Evolutionary conservation across 2,329 filamentous ascomycete species (phyloP), one percentile per base, ranked within the genome.

Genomic region (Cladobotryum mycophilum): DNA sequence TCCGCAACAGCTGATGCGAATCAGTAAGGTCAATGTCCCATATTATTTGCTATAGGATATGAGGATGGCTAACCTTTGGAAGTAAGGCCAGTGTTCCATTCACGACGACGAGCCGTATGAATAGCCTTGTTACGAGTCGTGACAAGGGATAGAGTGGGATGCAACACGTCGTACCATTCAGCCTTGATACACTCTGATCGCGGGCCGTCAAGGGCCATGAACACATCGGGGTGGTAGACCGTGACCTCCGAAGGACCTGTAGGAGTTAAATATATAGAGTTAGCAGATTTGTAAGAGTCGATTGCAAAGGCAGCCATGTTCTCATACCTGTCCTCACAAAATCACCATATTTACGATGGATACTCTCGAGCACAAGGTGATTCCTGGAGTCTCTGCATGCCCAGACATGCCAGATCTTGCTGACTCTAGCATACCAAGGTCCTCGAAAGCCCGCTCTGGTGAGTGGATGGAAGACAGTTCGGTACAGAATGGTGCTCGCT

Each of bases 391-490:
- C 59, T 60, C 45, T 57, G 53, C 14, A 53, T 40, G 44, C 51
- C 57, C 55, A 63, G 4, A 69, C 52, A 34, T 66, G 63, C 60
- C 70, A 70, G 3, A 70, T 57, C 45, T 73, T 72, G 14, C 63
- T 64, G 15, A 70, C 52, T 3, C 64, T 60, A 17, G 65, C 66
- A 9, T 57, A 56, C 42, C 64, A 63, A 2, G 71, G 71, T 0
- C 71, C 70, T 1, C 62, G 63, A 37, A 73, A 70, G 54, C 56
- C 54, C 35, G 53, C 51, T 12, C 62, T 47, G n/a, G 57, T 61
- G 11, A 72, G 58, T 3, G 65, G 67, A 48, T 73, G 71, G 52
- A 71, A 71, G 48, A 69, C 64, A 2, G 61, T 49, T 14, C 71
- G 63, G 56, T 74, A 70, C n/a, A 68, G 48, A 7, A 62, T 20